Percentiles rank a stretch among this genome's conserved stretches.
Evolutionary conservation across 306 rosid species (phyloP).

Genomic region (Rubus idaeus): DNA sequence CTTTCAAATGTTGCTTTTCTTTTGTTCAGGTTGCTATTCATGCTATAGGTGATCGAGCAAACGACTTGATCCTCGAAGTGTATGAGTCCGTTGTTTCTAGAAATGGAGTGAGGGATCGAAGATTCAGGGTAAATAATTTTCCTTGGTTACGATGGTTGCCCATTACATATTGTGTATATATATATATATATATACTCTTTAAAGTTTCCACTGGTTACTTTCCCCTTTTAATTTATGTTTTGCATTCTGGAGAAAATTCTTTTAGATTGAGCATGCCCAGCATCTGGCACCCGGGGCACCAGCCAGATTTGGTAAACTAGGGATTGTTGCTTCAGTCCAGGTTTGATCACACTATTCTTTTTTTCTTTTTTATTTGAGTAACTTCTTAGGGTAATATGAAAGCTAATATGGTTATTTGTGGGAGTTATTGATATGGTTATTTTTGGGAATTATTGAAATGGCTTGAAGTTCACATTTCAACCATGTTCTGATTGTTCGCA

Average conservation of each 20-base stretch:
- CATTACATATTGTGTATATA: neutral
- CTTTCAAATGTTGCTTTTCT: slow-evolving; percentile 22
- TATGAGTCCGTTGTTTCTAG: slow-evolving; percentile 53
- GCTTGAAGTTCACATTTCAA: neutral
- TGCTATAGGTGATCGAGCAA: slow-evolving; percentile 86
- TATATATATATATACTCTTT: neutral
- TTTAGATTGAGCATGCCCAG: slow-evolving; percentile 93
- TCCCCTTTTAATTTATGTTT: neutral
- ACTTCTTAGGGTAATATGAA: neutral
- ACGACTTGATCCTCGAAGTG: slow-evolving; percentile 70
- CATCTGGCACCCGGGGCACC: slow-evolving; percentile 71
- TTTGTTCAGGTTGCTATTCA: slow-evolving; percentile 81
- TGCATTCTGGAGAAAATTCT: slow-evolving; percentile 24
- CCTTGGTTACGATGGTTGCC: slow-evolving; percentile 10
- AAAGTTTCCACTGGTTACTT: neutral
- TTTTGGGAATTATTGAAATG: neutral
- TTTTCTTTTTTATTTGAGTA: neutral
- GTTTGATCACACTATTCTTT: slow-evolving; percentile 31
- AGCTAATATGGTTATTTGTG: too few species aligned
- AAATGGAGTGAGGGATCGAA: slow-evolving; percentile 72
- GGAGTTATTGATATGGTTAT: too few species aligned
- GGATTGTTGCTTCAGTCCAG: slow-evolving; percentile 81
- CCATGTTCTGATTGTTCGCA: neutral
- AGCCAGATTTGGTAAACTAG: slow-evolving; percentile 54
- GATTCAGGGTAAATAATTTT: slow-evolving; percentile 65